These are phyloP conservation scores for Aspergillus eucalypticola DNA, from an alignment of 2,329 filamentous ascomycete genomes.

Conservation along the genomic window DNA sequence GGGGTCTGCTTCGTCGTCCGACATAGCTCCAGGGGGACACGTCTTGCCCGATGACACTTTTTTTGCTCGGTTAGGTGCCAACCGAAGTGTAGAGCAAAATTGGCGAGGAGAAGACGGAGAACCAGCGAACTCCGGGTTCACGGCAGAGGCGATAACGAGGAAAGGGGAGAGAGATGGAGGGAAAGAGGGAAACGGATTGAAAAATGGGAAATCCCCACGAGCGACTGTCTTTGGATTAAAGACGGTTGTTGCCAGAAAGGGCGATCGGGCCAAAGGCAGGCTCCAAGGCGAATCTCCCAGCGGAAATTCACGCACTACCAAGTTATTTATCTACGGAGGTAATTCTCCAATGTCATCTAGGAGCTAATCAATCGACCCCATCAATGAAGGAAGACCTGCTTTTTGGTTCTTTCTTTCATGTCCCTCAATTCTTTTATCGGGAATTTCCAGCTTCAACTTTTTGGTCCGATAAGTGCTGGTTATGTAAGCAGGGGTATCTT, in stretches of 20 bases:
- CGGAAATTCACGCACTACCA: not conserved
- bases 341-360: not conserved
- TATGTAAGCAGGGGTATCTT: constrained; percentile 8
- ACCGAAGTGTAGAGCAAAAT: not conserved
- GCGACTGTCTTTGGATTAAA: constrained; percentile 20
- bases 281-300: not conserved
- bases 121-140: not conserved
- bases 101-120: not conserved
- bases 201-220: constrained; percentile 8
- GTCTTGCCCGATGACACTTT: not conserved
- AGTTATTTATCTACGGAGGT: not conserved
- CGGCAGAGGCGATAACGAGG: not conserved
- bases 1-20: constrained; percentile 85
- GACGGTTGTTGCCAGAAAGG: constrained; percentile 1
- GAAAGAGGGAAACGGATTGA: not conserved
- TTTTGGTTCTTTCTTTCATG: not conserved
- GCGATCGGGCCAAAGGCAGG: constrained; percentile 4
- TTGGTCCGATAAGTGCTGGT: constrained; percentile 1
- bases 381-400: not conserved
- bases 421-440: not conserved
- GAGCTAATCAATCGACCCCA: not conserved
- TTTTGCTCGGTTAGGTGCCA: not conserved
- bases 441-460: not conserved
- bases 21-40: constrained; percentile 59
- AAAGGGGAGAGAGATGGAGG: not conserved